Evolutionary conservation across 2,329 filamentous ascomycete species (phyloP).

Genomic region (Tolypocladium cylindrosporum): DNA sequence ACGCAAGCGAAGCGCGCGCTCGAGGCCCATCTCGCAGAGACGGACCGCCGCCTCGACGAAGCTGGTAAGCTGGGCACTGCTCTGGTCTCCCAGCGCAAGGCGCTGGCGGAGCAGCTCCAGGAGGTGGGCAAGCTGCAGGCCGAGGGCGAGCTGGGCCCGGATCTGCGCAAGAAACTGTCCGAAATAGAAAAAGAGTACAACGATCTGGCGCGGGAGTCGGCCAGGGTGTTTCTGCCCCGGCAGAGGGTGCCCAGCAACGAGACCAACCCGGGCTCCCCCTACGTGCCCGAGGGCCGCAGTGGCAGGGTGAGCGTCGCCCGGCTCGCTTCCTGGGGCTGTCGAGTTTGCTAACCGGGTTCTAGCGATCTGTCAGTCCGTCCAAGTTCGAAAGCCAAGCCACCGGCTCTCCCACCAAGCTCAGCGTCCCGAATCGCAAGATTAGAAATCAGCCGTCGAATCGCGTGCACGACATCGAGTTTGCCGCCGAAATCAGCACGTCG

Average conservation of each 20-base stretch:
- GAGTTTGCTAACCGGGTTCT: slow-evolving; percentile 6
- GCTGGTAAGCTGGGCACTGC: slow-evolving; percentile 82
- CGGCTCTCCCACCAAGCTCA: slow-evolving; percentile 81
- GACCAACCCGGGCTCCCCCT: slow-evolving; percentile 39
- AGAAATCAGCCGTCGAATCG: slow-evolving; percentile 83
- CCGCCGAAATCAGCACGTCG: slow-evolving; percentile 94
- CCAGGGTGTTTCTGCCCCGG: slow-evolving; percentile 77
- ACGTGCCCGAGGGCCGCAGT: slow-evolving; percentile 39
- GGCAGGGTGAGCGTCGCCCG: slow-evolving; percentile 36
- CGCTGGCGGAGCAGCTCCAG: slow-evolving; percentile 69
- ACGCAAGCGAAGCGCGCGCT: slow-evolving; percentile 80
- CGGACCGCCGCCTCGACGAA: slow-evolving; percentile 82
- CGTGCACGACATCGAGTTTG: slow-evolving; percentile 93
- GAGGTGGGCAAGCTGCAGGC: slow-evolving; percentile 73
- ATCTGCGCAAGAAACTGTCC: slow-evolving; percentile 70
- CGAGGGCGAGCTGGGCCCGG: slow-evolving; percentile 70
- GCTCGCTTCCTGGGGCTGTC: background rate
- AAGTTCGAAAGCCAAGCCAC: slow-evolving; percentile 79
- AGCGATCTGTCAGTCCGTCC: slow-evolving; percentile 63
- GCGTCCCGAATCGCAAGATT: slow-evolving; percentile 76
- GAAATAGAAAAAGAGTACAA: slow-evolving; percentile 94
- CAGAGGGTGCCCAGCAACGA: slow-evolving; percentile 70
- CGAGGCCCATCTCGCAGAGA: slow-evolving; percentile 86
- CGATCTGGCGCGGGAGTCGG: slow-evolving; percentile 82
- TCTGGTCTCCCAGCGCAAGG: slow-evolving; percentile 76